phyloP scores from a whole-genome alignment of 495 filamentous ascomycete genomes.

The Lichina pygmaea region DNA sequence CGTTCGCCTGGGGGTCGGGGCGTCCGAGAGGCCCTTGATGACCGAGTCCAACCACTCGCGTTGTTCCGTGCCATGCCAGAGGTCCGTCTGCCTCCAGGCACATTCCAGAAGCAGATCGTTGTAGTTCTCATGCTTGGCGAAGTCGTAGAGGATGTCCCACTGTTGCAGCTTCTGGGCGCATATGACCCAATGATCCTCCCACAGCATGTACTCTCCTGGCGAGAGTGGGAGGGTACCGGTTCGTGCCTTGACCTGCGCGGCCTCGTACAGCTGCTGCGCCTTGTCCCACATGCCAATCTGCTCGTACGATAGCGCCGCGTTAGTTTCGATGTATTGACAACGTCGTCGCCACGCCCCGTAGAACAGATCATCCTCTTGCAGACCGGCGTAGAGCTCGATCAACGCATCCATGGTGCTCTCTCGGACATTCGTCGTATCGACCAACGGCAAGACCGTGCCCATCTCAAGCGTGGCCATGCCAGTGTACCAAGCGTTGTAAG shows the following conservation, averaged over 20 bases:
- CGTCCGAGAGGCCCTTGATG: conserved; percentile 90
- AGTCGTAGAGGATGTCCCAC: conserved; percentile 91
- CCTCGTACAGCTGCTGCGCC: conserved; percentile 84
- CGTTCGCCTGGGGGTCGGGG: conserved; percentile 69
- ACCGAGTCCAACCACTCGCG: conserved; percentile 71
- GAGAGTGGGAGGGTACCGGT: conserved; percentile 86
- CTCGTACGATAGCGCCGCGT: conserved; percentile 87
- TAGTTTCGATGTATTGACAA: conserved; percentile 88
- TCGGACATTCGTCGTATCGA: conserved; percentile 56
- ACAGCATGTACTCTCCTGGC: conserved; percentile 89
- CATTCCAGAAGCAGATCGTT: conserved; percentile 92
- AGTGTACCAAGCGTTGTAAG: conserved; percentile 90
- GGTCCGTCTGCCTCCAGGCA: conserved; percentile 79
- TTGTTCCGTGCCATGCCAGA: conserved; percentile 64
- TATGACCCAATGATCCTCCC: conserved; percentile 97
- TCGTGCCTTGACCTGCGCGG: conserved; percentile 84
- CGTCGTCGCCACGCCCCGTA: conserved; percentile 93
- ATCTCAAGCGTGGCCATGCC: conserved; percentile 66
- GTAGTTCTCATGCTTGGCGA: conserved; percentile 96
- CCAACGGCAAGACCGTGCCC: conserved; percentile 49
- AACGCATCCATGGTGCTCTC: conserved; percentile 91
- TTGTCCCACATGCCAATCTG: conserved; percentile 99
- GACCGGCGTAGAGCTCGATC: conserved; percentile 61
- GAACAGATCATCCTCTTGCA: conserved; percentile 91
- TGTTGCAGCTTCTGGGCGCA: conserved; percentile 97